Conservation (phyloP, 805 yeast genomes). For the Schizosaccharomyces lindneri region DNA sequence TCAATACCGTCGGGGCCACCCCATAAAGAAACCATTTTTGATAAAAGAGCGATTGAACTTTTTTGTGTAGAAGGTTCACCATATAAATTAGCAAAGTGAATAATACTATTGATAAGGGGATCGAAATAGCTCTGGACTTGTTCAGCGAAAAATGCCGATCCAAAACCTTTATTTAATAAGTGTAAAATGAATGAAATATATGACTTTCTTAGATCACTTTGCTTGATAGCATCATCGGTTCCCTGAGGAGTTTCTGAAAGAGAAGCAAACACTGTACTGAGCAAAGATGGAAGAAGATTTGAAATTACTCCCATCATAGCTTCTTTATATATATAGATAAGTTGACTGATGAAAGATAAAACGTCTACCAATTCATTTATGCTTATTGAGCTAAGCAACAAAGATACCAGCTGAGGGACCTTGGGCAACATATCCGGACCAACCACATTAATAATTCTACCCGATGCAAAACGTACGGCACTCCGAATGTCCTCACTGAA, state of each 20-base stretch:
- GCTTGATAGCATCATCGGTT: constrained; percentile 44
- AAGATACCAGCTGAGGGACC: constrained; percentile 46
- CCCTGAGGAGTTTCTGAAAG: constrained; percentile 11
- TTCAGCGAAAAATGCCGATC: constrained; percentile 49
- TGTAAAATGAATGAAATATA: constrained; percentile 45
- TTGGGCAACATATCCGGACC: constrained; percentile 25
- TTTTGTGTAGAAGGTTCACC: constrained; percentile 43
- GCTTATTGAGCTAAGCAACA: constrained; percentile 34
- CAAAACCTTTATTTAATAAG: constrained; percentile 49
- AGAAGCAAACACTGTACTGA: constrained; percentile 14
- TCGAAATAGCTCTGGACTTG: constrained; percentile 39
- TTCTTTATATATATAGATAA: constrained; percentile 50
- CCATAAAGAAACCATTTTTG: constrained; percentile 24
- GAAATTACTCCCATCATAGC: constrained; percentile 23
- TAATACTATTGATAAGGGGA: constrained; percentile 32
- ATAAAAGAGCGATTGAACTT: constrained; percentile 41
- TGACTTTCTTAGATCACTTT: constrained; percentile 39
- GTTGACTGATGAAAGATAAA: constrained; percentile 64
- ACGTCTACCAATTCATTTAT: constrained; percentile 44
- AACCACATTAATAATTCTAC: constrained; percentile 60
- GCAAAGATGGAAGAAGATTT: constrained; percentile 49
- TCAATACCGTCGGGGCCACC: constrained; percentile 32
- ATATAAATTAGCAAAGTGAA: constrained; percentile 38
- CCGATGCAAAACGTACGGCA: constrained; percentile 53
- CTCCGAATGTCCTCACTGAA: constrained; percentile 51